Base-by-base conservation (phyloP, 2,329 filamentous ascomycete genomes). In the Xylariaceae sp. region DNA sequence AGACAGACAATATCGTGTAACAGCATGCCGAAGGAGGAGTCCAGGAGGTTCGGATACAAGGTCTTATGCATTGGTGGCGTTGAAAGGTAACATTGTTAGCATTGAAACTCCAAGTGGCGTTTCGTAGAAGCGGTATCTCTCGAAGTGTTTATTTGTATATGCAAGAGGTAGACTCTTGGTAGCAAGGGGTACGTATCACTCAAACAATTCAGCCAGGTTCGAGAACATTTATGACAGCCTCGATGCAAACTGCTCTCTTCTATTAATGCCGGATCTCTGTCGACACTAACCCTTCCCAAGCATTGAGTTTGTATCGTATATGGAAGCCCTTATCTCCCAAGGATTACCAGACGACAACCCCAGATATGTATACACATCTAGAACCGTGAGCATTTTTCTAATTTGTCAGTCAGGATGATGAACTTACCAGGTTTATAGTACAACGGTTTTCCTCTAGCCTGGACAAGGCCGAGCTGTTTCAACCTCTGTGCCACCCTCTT, bases 351-450 rank as follows among this genome's bases (percentile, higher is more conserved):
- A 77, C 16, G 77, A 77, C 53, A 91, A 83, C 2, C 84, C 83
- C 23, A 91, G 74, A 68, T 89, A 81, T 1, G 88, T 90, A 67
- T 82, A 90, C 0, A 83, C 86, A 76, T 91, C 88, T 86, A 37
- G 50, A 42, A 3, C 6, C 12, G 40, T 59, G 21, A 49, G 48
- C 19, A 41, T 53, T 46, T 10, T 19, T n/a, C 14, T 14, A 9
- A 9, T 9, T 12, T 2, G 6, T 44, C 19, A 37, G 20, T 46
- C 7, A 40, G 20, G 20, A 56, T 7, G 23, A 44, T 46, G 16
- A 14, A 83, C 71, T 78, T 70, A 81, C 89, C 87, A 64, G 82
- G 83, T 68, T 96, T 96, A 75, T 96, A 96, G 70, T 90, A 93
- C 48, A 95, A 86, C 1, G 78, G 74, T 44, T 74, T 76, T 3